A percentile compares a stretch with the other conserved stretches of the same genome.
These are phyloP conservation scores for Lotus japonicus DNA, from an alignment of 306 rosid genomes.

Conservation along the genomic window DNA sequence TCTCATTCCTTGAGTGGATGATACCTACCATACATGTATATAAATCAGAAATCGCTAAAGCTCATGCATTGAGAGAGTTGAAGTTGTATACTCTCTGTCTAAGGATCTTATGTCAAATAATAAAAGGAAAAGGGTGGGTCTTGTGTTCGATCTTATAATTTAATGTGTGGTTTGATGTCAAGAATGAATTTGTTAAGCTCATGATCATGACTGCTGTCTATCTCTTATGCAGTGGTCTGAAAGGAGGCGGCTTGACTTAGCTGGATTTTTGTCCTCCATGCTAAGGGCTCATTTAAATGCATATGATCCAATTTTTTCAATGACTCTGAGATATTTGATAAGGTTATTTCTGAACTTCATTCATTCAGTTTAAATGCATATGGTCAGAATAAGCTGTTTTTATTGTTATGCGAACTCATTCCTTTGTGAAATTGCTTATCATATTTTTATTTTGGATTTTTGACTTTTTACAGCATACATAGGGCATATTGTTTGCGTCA, in stretches of 20 bases:
- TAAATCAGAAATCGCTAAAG: too few species aligned
- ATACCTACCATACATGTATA: too few species aligned
- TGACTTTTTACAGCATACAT: slow-evolving; percentile 59
- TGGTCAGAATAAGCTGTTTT: background rate
- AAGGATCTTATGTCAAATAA: too few species aligned
- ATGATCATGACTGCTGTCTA: slow-evolving; percentile 18
- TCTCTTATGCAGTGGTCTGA: slow-evolving; percentile 80
- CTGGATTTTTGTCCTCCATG: slow-evolving; percentile 79
- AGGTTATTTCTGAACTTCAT: slow-evolving; percentile 43
- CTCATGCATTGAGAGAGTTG: too few species aligned
- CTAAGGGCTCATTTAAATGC: slow-evolving; percentile 92
- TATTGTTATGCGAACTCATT: background rate
- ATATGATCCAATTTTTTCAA: slow-evolving; percentile 88
- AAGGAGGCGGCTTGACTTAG: slow-evolving; percentile 77
- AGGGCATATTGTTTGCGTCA: slow-evolving; percentile 85
- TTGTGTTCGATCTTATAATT: slow-evolving; percentile 6
- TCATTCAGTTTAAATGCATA: slow-evolving; percentile 2
- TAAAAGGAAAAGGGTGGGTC: background rate
- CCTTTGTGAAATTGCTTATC: background rate
- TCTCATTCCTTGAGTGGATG: too few species aligned
- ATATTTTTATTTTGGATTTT: slow-evolving; percentile 8
- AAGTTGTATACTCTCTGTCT: too few species aligned
- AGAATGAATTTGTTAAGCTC: background rate
- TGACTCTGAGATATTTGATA: slow-evolving; percentile 94
- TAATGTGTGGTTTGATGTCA: background rate